phyloP scores from a whole-genome alignment of 2,329 filamentous ascomycete species.

The Fusarium stilboides region DNA sequence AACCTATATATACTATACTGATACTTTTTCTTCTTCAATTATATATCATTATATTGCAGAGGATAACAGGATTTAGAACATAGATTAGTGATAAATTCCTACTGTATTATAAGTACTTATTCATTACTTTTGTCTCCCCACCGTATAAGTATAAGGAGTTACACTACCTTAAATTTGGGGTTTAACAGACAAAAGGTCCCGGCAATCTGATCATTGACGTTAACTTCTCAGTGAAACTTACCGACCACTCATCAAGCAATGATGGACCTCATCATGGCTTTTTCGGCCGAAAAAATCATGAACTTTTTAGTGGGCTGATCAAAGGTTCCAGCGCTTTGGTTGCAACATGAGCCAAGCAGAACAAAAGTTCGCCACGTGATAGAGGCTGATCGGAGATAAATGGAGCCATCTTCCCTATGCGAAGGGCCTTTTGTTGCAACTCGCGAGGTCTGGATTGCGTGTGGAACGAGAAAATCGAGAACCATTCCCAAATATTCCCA shows the following conservation, averaged over 20 bases:
- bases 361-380: slow-evolving; percentile 43
- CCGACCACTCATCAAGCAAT: not conserved
- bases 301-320: slow-evolving; percentile 28
- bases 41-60: no score
- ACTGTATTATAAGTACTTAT: no score
- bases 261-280: not conserved
- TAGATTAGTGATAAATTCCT: no score
- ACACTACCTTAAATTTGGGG: not conserved
- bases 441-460: not conserved
- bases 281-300: slow-evolving; percentile 23
- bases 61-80: no score
- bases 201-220: not conserved
- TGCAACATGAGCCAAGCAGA: slow-evolving; percentile 22
- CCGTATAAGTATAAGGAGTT: not conserved
- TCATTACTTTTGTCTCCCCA: not conserved
- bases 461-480: slow-evolving; percentile 20
- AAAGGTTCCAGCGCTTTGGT: slow-evolving; percentile 39
- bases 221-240: slow-evolving; percentile 3
- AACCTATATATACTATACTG: no score
- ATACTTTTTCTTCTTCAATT: no score
- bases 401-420: slow-evolving; percentile 29
- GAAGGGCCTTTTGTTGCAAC: slow-evolving; percentile 36
- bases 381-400: slow-evolving; percentile 13
- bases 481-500: not conserved
- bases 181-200: slow-evolving; percentile 2